A percentile compares a stretch with the other conserved stretches of the same genome.
phyloP scores from a whole-genome alignment of 2,329 filamentous ascomycete genomes.

The Lecanosticta acicola region DNA sequence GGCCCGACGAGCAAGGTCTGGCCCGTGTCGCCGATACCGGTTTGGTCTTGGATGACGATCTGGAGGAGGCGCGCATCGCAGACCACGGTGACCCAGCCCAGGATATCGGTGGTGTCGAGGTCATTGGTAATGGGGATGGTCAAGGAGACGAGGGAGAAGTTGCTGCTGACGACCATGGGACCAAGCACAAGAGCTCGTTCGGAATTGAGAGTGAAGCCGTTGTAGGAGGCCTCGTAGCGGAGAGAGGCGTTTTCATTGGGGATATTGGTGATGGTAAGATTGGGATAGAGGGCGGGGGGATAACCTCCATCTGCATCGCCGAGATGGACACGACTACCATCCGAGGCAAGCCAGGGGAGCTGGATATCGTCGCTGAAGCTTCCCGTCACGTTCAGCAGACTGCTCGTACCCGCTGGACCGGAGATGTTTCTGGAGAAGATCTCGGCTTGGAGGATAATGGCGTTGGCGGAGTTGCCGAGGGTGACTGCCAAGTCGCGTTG shows the following conservation, averaged over 20 bases:
- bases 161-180: slow-evolving; percentile 65
- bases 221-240: slow-evolving; percentile 36
- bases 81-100: slow-evolving; percentile 79
- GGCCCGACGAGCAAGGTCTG: slow-evolving; percentile 67
- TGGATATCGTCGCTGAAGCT: slow-evolving; percentile 46
- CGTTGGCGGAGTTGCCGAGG: slow-evolving; percentile 48
- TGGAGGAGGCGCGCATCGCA: slow-evolving; percentile 61
- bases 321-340: slow-evolving; percentile 57
- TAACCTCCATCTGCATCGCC: slow-evolving; percentile 60
- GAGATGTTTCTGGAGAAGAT: slow-evolving; percentile 66
- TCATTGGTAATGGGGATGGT: slow-evolving; percentile 74
- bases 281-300: slow-evolving; percentile 68
- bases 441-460: slow-evolving; percentile 60
- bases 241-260: slow-evolving; percentile 30
- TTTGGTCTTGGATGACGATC: slow-evolving; percentile 55
- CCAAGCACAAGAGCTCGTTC: slow-evolving; percentile 65
- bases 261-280: slow-evolving; percentile 52
- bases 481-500: slow-evolving; percentile 64
- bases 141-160: slow-evolving; percentile 71
- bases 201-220: slow-evolving; percentile 40
- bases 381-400: slow-evolving; percentile 61
- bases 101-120: slow-evolving; percentile 54
- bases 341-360: slow-evolving; percentile 56
- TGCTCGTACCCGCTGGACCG: slow-evolving; percentile 43
- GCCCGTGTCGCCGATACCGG: slow-evolving; percentile 68